Percentiles rank a stretch among this genome's conserved stretches.
Conservation (phyloP, 208 protist genomes). For the Leishmania amazonensis region DNA sequence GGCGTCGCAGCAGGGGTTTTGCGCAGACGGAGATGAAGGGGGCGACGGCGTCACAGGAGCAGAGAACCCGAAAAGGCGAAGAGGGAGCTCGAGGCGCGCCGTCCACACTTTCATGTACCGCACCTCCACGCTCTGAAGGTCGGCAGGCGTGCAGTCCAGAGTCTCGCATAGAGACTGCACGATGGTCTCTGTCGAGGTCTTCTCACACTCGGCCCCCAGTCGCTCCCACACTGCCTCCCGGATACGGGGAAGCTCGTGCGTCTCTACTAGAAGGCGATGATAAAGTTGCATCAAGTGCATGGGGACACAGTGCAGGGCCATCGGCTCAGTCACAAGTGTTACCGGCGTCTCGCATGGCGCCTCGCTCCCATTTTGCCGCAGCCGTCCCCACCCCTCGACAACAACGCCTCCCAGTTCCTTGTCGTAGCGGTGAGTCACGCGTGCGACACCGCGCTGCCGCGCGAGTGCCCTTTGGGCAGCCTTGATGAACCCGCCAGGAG, state of each 20-base stretch:
- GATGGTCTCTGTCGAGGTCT: neutral
- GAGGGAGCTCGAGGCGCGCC: constrained; percentile 8
- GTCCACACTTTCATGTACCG: constrained; percentile 5
- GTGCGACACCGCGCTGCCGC: neutral
- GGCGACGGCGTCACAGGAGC: no score
- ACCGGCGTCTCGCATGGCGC: neutral
- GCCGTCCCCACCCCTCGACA: constrained; percentile 2
- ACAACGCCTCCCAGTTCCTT: neutral
- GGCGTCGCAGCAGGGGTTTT: neutral
- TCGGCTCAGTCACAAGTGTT: neutral
- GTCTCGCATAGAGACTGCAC: constrained; percentile 7
- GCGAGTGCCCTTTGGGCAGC: constrained; percentile 4
- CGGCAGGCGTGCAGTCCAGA: constrained; percentile 3
- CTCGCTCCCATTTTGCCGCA: neutral
- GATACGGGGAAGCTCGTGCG: neutral
- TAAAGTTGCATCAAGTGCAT: neutral
- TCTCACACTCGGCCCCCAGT: neutral
- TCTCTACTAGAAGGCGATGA: neutral
- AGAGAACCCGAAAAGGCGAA: constrained; percentile 3
- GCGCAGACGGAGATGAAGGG: neutral
- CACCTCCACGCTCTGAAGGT: constrained; percentile 2
- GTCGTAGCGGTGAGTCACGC: constrained; percentile 13
- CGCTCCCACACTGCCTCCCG: neutral
- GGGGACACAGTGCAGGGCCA: constrained; percentile 10
- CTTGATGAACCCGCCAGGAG: constrained; percentile 3